A percentile compares a stretch with the other conserved stretches of the same genome.
Evolutionary conservation across 306 rosid species (phyloP).

Genomic region (Corylus americana): DNA sequence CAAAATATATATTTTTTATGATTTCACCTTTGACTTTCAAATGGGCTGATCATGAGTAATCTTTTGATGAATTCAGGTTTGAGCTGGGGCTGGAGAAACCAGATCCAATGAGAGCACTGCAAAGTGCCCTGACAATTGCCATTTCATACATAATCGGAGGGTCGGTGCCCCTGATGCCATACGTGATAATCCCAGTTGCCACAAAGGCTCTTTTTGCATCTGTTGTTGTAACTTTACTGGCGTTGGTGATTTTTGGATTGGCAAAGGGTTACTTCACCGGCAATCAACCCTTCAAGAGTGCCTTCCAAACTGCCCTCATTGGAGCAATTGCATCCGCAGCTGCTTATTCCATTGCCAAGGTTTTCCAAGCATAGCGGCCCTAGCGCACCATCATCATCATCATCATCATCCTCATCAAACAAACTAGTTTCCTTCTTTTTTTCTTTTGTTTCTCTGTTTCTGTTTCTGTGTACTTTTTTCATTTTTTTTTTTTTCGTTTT

Average conservation of each 20-base stretch:
- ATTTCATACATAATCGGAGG: slow-evolving; percentile 80
- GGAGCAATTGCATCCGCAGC: slow-evolving; percentile 91
- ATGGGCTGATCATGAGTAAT: too few species aligned
- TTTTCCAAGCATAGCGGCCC: slow-evolving; percentile 35
- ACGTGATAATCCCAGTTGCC: slow-evolving; percentile 64
- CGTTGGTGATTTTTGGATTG: slow-evolving; percentile 75
- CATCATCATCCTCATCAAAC: neutral
- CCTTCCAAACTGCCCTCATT: slow-evolving; percentile 72
- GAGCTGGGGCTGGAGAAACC: slow-evolving; percentile 94
- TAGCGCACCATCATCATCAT: neutral
- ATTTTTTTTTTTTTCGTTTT: neutral
- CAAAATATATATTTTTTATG: neutral
- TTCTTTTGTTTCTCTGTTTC: neutral
- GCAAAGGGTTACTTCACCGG: slow-evolving; percentile 87
- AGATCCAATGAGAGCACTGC: slow-evolving; percentile 87
- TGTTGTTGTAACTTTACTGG: slow-evolving; percentile 58
- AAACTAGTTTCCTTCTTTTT: neutral
- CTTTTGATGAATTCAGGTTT: slow-evolving; percentile 50
- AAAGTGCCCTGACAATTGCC: slow-evolving; percentile 83
- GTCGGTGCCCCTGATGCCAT: slow-evolving; percentile 71
- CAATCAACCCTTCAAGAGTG: slow-evolving; percentile 68
- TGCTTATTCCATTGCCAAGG: slow-evolving; percentile 80
- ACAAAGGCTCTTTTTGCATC: slow-evolving; percentile 63
- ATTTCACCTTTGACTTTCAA: neutral
- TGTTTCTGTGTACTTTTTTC: too few species aligned